Percentiles rank a stretch among this genome's conserved stretches.
Conservation (phyloP, 768 basidiomycete species). For the Amanita subjunquillea region DNA sequence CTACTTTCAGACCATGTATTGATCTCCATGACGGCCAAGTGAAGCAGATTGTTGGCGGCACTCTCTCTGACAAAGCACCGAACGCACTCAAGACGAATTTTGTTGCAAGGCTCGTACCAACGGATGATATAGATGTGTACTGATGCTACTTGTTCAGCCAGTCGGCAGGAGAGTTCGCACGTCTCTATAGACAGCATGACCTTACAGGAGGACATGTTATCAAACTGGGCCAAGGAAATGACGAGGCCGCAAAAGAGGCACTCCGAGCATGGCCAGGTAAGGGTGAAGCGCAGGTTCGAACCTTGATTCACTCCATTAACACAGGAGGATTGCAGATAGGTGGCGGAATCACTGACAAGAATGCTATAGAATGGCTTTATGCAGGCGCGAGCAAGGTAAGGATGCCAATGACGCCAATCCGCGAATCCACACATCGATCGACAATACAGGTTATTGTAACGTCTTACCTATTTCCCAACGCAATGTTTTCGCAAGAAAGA, state of each 20-base stretch:
- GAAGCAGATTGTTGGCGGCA: slow-evolving; percentile 97
- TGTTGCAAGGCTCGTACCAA: slow-evolving; percentile 60
- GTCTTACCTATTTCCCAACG: slow-evolving; percentile 86
- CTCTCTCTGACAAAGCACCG: slow-evolving; percentile 62
- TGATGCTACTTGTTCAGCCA: slow-evolving; percentile 35
- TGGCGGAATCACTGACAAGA: slow-evolving; percentile 78
- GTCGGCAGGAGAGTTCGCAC: slow-evolving; percentile 70
- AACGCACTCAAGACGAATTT: slow-evolving; percentile 76
- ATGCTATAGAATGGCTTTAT: slow-evolving; percentile 78
- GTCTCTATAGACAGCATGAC: slow-evolving; percentile 57
- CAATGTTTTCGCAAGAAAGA: slow-evolving; percentile 65
- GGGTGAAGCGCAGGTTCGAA: neutral
- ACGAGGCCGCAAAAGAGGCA: slow-evolving; percentile 79
- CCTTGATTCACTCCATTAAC: slow-evolving; percentile 8
- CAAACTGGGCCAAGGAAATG: slow-evolving; percentile 87
- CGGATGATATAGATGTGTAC: neutral
- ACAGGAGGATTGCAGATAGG: slow-evolving; percentile 82
- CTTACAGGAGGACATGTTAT: slow-evolving; percentile 92
- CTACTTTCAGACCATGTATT: slow-evolving; percentile 85
- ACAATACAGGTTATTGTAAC: slow-evolving; percentile 85
- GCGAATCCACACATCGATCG: slow-evolving; percentile 1
- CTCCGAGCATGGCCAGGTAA: slow-evolving; percentile 76
- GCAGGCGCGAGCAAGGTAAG: slow-evolving; percentile 81
- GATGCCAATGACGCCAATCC: neutral
- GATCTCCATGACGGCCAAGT: slow-evolving; percentile 94